Base-by-base conservation (phyloP, 106 monocot species). In the Chionographis japonica region DNA sequence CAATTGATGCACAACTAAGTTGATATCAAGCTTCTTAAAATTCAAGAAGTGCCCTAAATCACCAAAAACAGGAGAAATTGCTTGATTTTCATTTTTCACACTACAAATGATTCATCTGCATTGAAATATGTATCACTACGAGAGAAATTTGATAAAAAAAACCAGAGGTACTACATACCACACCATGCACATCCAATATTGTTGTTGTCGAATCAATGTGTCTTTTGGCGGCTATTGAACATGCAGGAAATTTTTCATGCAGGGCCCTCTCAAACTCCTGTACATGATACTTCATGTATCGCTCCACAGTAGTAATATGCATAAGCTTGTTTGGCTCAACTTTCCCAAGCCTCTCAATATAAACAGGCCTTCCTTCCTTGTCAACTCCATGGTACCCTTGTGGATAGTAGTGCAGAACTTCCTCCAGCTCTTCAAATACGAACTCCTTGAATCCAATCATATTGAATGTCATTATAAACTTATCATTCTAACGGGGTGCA, bases 261-360 rank as follows among this genome's bases (percentile, higher is more conserved):
- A 85, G 66, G 40, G 85, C 85, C 56, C 74, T 69, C 65, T 85
- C 85, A 62, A 85, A 85, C 67, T 85, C 85, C 43, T 85, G 85
- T 12, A 85, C 81, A 67, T 85, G 85, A 68, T 85, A 85, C 61
- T 77, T 85, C 10, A 85, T 76, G 70, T 81, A 85, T n/a, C 85
- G 68, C 7, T 85, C 85, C 12, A 85, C 54, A 3, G 81, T 78
- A 19, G 85, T 85, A 11, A 80, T 61, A 2, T 81, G 81, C 61
- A 81, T 78, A 19, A 85, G 76, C 60, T 85, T 85, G 54, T 63
- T 77, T 13, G 85, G 85, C 50, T 85, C 85, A 63, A 77, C 85
- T 57, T 74, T 77, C 6, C 78, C 78, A 15, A 84, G 83, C 56
- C 67, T 65, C 79, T 84, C 83, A 46, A 84, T 75, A 41, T 84